Evolutionary conservation across 78 protist species (phyloP).

Genomic region (Monocercomonoides exilis): DNA sequence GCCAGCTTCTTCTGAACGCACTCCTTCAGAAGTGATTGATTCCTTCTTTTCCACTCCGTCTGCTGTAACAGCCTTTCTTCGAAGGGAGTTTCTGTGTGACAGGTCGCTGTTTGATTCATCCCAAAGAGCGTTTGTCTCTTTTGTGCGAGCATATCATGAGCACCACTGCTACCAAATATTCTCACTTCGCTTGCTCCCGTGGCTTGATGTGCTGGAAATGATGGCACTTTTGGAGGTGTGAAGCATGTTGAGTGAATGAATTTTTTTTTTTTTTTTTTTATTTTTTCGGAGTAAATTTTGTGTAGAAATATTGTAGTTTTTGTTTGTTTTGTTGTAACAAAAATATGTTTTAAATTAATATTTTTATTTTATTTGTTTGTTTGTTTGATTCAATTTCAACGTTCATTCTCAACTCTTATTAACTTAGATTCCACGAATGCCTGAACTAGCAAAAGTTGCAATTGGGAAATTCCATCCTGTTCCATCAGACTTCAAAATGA

Average conservation of each 20-base stretch:
- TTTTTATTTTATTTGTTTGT: too few relatives aligned
- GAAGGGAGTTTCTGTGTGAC: background rate
- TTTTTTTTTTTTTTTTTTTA: background rate
- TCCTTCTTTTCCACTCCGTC: background rate
- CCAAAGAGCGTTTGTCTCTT: background rate
- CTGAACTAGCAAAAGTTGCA: background rate
- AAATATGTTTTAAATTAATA: too few relatives aligned
- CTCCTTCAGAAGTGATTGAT: too few relatives aligned
- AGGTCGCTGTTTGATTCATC: background rate
- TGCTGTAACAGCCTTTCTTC: background rate
- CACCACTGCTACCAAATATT: background rate
- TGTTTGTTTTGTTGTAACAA: too few relatives aligned
- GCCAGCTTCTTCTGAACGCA: too few relatives aligned
- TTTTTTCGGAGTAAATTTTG: too few relatives aligned
- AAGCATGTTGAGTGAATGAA: background rate
- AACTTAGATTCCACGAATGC: background rate
- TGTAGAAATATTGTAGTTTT: too few relatives aligned
- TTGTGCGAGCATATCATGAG: background rate
- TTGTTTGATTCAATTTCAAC: too few relatives aligned
- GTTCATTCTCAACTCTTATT: too few relatives aligned
- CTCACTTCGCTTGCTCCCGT: background rate
- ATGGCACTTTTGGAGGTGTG: background rate
- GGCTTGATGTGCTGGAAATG: background rate
- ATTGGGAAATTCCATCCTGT: background rate
- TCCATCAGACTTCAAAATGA: background rate